Evolutionary conservation across 805 yeast species (phyloP), one percentile per base, ranked within the genome.

Genomic region (Metschnikowia arizonensis): DNA sequence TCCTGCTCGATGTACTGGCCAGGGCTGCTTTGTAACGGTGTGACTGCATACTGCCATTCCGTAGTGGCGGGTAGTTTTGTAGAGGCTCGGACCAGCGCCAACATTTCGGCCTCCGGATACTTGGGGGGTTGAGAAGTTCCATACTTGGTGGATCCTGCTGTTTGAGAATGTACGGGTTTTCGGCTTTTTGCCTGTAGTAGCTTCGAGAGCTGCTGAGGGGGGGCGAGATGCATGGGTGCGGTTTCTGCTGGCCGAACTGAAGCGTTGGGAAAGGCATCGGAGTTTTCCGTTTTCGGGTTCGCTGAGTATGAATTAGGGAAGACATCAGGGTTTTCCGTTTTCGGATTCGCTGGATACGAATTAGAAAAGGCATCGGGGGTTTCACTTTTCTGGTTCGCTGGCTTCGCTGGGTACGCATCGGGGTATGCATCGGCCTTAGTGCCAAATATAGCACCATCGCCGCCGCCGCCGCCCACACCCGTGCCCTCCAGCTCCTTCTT

Each of bases 21-120:
- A 10, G 36, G 9, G 25, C 21, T 32, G 1, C 17, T 7, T 3
- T 18, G 21, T 10, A 39, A 33, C n/a, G n/a, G n/a, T n/a, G n/a
- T n/a, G 38, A 24, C 18, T 9, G 36, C 12, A 23, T 39, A 29
- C 18, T 5, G 28, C 34, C 34, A 39, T 14, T 29, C 42, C 3
- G 42, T 39, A 29, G 42, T 9, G 33, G 24, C 28, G 34, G 41
- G 21, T 28, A 36, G 33, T 15, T 24, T 19, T 37, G 32, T 44
- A 28, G 48, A 33, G 38, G 44, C 26, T 28, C 46, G 23, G 14
- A 30, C 35, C 43, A 53, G 30, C 35, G 52, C 18, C 50, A 53
- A 10, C 46, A 18, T 14, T 23, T 23, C 43, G 3, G 35, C 12
- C 18, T 15, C 31, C 17, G 25, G 8, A 12, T 12, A 17, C 18